Evolutionary conservation across 805 yeast genomes (phyloP).

Genomic region (Metschnikowia lunata): DNA sequence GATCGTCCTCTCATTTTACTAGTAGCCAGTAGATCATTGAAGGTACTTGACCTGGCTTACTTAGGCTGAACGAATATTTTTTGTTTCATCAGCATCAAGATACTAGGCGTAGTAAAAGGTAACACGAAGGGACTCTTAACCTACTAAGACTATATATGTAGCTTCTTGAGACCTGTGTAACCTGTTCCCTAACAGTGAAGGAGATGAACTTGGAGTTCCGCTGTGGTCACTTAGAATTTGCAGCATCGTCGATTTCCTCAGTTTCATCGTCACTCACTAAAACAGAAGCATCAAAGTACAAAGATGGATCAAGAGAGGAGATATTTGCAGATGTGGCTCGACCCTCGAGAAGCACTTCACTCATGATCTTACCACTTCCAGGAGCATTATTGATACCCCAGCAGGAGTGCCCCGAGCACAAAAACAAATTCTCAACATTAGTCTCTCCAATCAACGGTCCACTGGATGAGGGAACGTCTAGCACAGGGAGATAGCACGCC

Average conservation of each 20-base stretch:
- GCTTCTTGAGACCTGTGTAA: no score
- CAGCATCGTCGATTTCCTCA: neutral
- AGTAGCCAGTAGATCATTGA: no score
- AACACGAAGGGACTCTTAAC: no score
- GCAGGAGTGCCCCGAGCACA: constrained; percentile 94
- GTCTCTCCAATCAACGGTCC: constrained; percentile 96
- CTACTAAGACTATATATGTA: no score
- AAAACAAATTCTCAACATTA: constrained; percentile 67
- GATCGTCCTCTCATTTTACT: no score
- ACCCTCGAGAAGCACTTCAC: constrained; percentile 85
- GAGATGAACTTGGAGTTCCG: no score
- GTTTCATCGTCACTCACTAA: constrained; percentile 28
- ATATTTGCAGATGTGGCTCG: constrained; percentile 72
- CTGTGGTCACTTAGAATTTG: no score
- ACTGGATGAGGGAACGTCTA: constrained; percentile 85
- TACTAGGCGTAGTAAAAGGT: no score
- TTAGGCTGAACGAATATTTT: no score
- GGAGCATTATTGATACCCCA: constrained; percentile 99
- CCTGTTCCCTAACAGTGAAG: no score
- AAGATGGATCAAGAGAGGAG: constrained; percentile 76
- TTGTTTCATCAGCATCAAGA: no score
- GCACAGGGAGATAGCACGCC: constrained; percentile 93
- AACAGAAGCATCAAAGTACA: constrained; percentile 75
- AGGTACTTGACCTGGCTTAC: no score
- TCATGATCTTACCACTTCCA: constrained; percentile 89